Evolutionary conservation across 768 basidiomycete genomes (phyloP), one percentile per base, ranked within the genome.

Genomic region (Paxillus ammoniavirescens): DNA sequence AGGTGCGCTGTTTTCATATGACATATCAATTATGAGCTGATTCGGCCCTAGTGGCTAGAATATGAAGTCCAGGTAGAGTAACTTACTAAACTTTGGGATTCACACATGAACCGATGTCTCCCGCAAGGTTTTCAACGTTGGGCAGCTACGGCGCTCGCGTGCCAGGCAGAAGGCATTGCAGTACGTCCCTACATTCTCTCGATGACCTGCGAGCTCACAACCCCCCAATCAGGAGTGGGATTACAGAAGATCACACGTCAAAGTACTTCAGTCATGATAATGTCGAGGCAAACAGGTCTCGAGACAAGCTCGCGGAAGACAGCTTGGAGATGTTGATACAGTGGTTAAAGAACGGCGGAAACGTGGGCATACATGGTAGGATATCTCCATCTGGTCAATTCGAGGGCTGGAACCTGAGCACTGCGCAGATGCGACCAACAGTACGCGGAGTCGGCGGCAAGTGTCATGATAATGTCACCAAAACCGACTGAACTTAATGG

Each of bases 321-420:
- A 93, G 93, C 69, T 72, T 99, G 49, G 95, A 98, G 61, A 93
- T 91, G 83, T 72, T 98, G 46, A 97, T 99, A 57, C 79, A 84
- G 38, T 99, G 97, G 97, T 73, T 99, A 56, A 93, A 91, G 72
- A 84, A 86, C 45, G 97, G 94, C 3, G 93, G 94, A 1, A 99
- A 99, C 67, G 96, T 98, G 47, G 97, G 91, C 8, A 98, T 99
- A 60, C 96, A 98, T 69, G 97, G 95, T 93, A 63, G 44, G 77
- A 55, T 59, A 56, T 43, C 37, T 44, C 36, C 35, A 2, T 23
- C 9, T 0, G 30, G 33, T 45, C 31, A 37, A 35, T 37, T 52
- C 23, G 35, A 15, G 31, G 23, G 7, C 15, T 6, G 31, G 52
- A 8, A 30, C 41, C 49, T 53, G 40, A 51, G n/a, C 23, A 15